phyloP scores from a whole-genome alignment of 2,329 filamentous ascomycete species.

The Rhynchosporium graminicola region DNA sequence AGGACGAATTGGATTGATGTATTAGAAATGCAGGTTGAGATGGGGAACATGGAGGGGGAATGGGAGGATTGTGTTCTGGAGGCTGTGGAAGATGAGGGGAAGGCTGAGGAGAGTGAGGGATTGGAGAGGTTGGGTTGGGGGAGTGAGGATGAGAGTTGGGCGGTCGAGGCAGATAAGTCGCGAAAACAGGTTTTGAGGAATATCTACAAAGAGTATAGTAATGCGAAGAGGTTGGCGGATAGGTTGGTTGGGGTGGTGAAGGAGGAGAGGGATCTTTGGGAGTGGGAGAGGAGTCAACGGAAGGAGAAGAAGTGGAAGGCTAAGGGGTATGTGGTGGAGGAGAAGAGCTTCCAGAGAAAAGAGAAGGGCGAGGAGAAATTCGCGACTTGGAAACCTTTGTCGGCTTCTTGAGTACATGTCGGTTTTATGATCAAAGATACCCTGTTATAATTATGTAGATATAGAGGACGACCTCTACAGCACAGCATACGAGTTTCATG shows the following conservation, averaged over 20 bases:
- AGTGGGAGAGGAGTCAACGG: conserved; percentile 39
- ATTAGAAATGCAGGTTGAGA: conserved; percentile 40
- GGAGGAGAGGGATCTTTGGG: conserved; percentile 47
- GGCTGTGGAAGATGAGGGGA: conserved; percentile 14
- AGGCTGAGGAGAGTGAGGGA: conserved; percentile 6
- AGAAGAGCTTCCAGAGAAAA: neutral
- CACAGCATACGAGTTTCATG: neutral
- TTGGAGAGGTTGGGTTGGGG: conserved; percentile 13
- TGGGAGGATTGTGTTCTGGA: conserved; percentile 31
- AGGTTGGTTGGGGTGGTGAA: conserved; percentile 51
- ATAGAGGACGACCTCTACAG: neutral
- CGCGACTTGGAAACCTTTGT: neutral
- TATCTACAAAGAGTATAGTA: conserved; percentile 34
- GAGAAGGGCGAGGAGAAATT: conserved; percentile 9
- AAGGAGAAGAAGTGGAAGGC: conserved; percentile 19
- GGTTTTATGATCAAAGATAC: conserved; percentile 2
- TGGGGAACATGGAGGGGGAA: conserved; percentile 29
- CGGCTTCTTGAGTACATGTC: conserved; percentile 1
- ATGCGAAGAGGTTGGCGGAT: conserved; percentile 36
- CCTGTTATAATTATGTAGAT: conserved; percentile 1
- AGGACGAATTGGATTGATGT: conserved; percentile 44
- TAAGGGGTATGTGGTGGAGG: neutral
- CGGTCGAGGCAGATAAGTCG: conserved; percentile 7
- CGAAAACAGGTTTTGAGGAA: neutral
- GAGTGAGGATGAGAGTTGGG: conserved; percentile 15